Evolutionary conservation across 495 filamentous ascomycete species (phyloP), one percentile per base, ranked within the genome.

Genomic region (Penicillium paxilli): DNA sequence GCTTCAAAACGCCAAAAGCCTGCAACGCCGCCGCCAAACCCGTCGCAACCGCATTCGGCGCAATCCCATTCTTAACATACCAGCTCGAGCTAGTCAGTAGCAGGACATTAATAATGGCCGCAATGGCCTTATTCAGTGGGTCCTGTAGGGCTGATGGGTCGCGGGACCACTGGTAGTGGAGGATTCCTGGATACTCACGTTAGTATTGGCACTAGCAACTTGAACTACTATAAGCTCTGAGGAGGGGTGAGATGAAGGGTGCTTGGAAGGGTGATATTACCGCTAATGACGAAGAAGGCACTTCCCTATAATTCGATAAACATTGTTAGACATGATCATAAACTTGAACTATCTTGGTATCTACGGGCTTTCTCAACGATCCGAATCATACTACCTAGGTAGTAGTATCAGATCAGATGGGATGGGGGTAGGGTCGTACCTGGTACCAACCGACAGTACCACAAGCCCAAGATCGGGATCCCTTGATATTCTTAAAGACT

Each of bases 371-470:
- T n/a, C n/a, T n/a, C n/a, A n/a, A n/a, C n/a, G n/a, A n/a, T n/a
- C n/a, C n/a, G n/a, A n/a, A n/a, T n/a, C n/a, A n/a, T n/a, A n/a
- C n/a, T n/a, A n/a, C n/a, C n/a, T n/a, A n/a, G n/a, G n/a, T n/a
- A n/a, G n/a, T n/a, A n/a, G 4, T 40, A 16, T 0, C 6, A 42
- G 20, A 5, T 8, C 10, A 21, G 10, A 14, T 17, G 23, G 41
- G 10, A 9, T 10, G 5, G 24, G 2, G 20, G 16, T 41, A 40
- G 32, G n/a, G 24, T 10, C 59, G 14, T 57, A 67, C 66, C 59
- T 70, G 67, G 37, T 65, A 70, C 67, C 67, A 70, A 5, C 67
- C 67, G 5, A 68, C 57, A 30, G 55, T 63, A 7, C 64, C 66
- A 46, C 62, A 56, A 32, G 64, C 54, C 66, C 66, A 69, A 0